Percentiles rank a stretch among this genome's conserved stretches.
These are phyloP conservation scores for Asterophora lycoperdoides DNA, from an alignment of 768 basidiomycete genomes.

Conservation along the genomic window DNA sequence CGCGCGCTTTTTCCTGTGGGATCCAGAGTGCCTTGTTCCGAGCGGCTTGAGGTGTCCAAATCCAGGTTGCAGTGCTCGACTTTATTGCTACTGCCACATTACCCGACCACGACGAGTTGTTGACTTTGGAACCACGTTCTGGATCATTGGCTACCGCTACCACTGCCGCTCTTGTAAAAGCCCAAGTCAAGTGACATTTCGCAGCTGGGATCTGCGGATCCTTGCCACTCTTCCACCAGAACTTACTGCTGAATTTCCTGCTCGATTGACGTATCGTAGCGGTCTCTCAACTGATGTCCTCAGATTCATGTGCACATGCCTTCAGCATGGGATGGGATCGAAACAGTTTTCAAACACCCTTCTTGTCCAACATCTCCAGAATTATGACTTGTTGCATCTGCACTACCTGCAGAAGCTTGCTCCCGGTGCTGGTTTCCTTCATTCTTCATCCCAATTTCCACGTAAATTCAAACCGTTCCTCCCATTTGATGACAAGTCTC, in stretches of 20 bases:
- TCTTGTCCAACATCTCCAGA: conserved; percentile 14
- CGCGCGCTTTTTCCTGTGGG: not conserved
- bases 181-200: conserved; percentile 1
- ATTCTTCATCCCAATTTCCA: not conserved
- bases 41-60: not conserved
- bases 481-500: not conserved
- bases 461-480: conserved; percentile 4
- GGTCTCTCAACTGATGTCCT: conserved; percentile 18
- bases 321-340: conserved; percentile 21
- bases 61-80: conserved; percentile 2
- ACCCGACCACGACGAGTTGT: conserved; percentile 10
- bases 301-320: conserved; percentile 14
- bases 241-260: conserved; percentile 15
- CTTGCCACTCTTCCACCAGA: conserved; percentile 1
- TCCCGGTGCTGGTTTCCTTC: not conserved
- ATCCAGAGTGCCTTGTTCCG: not conserved
- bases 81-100: conserved; percentile 7
- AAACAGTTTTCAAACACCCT: conserved; percentile 22
- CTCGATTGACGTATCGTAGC: conserved; percentile 17
- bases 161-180: conserved; percentile 1
- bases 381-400: conserved; percentile 6
- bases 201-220: conserved; percentile 8
- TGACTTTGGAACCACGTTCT: conserved; percentile 11
- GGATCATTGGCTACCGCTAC: conserved; percentile 14
- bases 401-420: conserved; percentile 6